These are phyloP conservation scores for Claviceps purpurea DNA, from an alignment of 2,329 filamentous ascomycete genomes.

Conservation along the genomic window DNA sequence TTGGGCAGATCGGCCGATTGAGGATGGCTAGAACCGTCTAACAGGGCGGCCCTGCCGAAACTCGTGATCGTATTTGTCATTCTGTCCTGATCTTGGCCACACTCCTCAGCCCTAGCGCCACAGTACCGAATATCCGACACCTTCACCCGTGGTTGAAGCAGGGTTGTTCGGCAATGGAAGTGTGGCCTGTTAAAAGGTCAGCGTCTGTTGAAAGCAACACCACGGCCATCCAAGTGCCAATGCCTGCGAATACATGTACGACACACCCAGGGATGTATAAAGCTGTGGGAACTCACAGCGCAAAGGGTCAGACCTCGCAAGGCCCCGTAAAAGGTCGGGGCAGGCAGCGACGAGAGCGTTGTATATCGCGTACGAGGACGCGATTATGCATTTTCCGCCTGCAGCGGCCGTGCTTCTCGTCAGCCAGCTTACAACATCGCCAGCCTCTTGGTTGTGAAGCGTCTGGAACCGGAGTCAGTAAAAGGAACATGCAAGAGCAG, in stretches of 20 bases:
- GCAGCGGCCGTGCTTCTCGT: constrained; percentile 44
- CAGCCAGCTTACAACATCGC: constrained; percentile 53
- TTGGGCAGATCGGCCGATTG: constrained; percentile 35
- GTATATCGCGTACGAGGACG: constrained; percentile 54
- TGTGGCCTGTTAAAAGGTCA: constrained; percentile 27
- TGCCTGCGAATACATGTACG: neutral
- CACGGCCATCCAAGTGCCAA: neutral
- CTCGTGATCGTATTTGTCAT: constrained; percentile 34
- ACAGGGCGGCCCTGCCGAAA: constrained; percentile 42
- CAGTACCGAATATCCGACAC: neutral
- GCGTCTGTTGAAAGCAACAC: neutral
- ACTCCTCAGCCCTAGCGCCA: too few relatives aligned
- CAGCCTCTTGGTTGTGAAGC: constrained; percentile 58
- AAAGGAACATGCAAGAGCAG: neutral
- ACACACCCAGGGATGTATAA: neutral
- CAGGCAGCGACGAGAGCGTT: constrained; percentile 50
- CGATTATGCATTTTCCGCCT: constrained; percentile 53
- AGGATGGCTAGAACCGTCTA: constrained; percentile 39
- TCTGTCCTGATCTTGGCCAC: too few relatives aligned
- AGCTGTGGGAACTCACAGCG: constrained; percentile 34
- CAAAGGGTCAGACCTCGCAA: constrained; percentile 49
- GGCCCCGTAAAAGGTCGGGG: constrained; percentile 50
- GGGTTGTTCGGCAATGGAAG: constrained; percentile 43
- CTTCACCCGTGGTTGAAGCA: constrained; percentile 36
- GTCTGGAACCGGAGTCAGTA: constrained; percentile 24